Base-by-base conservation (phyloP, 306 rosid species). In the Fragaria vesca region DNA sequence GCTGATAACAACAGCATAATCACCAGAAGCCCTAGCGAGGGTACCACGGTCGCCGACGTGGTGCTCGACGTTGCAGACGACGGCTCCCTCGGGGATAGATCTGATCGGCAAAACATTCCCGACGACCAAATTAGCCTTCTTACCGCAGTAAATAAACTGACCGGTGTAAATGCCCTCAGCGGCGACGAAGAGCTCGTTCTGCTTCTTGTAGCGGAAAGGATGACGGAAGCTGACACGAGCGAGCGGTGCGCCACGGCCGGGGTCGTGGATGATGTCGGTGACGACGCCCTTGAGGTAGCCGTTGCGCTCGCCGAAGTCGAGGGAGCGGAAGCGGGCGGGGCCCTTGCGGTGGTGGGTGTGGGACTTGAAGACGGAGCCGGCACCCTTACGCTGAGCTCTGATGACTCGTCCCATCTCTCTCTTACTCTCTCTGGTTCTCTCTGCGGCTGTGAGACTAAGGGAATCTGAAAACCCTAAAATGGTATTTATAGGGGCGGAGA, bases 341-440 rank as follows among this genome's bases (percentile, higher is more conserved):
- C 78, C 78, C 61, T 75, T 75, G 71, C 78, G 78, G 71, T 75
- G 78, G 78, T 75, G 71, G 8, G 78, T 75, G 62, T 75, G 78
- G 24, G 78, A 75, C 78, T 75, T 75, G 78, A 75, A 75, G 60
- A 75, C 47, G 34, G 78, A 75, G 2, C 78, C 78, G 5, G 78
- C 78, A 17, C 78, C 78, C 78, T 75, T 62, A 75, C 78, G 78
- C 48, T 75, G 78, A 75, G 78, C 78, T 62, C 78, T 30, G 61
- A 75, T 75, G 4, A 75, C 78, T 0, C 78, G 66, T 2, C 78
- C 78, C 78, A 75, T 12, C 9, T 28, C 67, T 73, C 34, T 30
- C 32, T 30, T 2, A 1, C 36, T 55, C 9, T 24, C 66, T 61
- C 66, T 63, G 15, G 3, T 1, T 10, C 6, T 15, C 46, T 16